These are phyloP conservation scores for Populus tomentosa DNA, from an alignment of 441 rosid species.

Conservation along the genomic window DNA sequence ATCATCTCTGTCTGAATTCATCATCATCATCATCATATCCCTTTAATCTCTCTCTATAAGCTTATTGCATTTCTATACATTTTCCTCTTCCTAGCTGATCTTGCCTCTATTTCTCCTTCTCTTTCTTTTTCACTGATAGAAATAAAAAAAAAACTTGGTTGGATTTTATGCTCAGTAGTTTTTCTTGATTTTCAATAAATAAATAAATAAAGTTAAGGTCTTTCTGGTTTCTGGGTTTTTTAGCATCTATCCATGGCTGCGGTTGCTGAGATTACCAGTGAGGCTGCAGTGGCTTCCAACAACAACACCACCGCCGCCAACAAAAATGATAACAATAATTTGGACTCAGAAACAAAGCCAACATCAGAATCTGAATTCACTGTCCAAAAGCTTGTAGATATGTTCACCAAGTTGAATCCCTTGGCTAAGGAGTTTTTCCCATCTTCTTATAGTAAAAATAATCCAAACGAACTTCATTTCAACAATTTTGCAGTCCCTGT, in stretches of 20 bases:
- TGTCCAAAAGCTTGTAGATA: too few relatives aligned
- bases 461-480: conserved; percentile 25
- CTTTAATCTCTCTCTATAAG: background rate
- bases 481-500: conserved; percentile 21
- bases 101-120: background rate
- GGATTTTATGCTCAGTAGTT: background rate
- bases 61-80: background rate
- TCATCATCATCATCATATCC: background rate
- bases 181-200: background rate
- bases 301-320: conserved; percentile 19
- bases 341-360: too few relatives aligned
- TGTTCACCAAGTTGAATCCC: too few relatives aligned
- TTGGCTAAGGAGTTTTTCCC: too few relatives aligned
- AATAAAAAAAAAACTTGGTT: background rate
- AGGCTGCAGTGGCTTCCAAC: conserved; percentile 25
- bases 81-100: background rate
- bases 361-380: too few relatives aligned
- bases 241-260: conserved; percentile 49
- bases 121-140: background rate
- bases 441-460: conserved; percentile 33
- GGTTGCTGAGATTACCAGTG: conserved; percentile 54
- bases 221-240: conserved; percentile 20
- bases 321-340: too few relatives aligned
- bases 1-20: background rate
- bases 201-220: background rate